These are phyloP conservation scores for Leccinum subspadiceum DNA, from an alignment of 1,284 basidiomycete genomes.

Conservation along the genomic window DNA sequence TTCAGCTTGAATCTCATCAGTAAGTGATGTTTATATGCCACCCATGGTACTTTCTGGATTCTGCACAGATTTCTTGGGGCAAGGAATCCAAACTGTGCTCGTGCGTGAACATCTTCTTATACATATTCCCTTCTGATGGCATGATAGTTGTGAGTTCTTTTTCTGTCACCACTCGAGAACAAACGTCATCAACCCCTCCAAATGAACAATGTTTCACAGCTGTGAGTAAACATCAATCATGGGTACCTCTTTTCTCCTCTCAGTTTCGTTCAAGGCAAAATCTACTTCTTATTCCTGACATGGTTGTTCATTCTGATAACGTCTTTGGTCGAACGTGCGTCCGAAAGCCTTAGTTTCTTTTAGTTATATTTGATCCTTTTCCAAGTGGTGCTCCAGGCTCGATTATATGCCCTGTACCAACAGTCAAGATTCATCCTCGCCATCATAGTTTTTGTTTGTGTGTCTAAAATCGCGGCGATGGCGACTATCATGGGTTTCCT, in stretches of 20 bases:
- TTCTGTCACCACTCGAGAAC: no score
- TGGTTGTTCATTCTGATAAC: conserved; percentile 1
- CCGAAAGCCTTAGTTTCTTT: background rate
- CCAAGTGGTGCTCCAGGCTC: conserved; percentile 17
- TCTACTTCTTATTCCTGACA: conserved; percentile 7
- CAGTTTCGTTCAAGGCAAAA: conserved; percentile 5
- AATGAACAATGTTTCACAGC: background rate
- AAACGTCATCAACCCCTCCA: background rate
- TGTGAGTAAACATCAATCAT: background rate
- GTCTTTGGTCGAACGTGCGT: conserved; percentile 17
- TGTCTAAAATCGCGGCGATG: conserved; percentile 11
- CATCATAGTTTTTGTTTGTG: conserved; percentile 10
- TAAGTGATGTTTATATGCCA: background rate
- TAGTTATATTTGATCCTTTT: background rate
- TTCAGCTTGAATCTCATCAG: background rate
- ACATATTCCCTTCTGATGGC: background rate
- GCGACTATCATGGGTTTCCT: conserved; percentile 3
- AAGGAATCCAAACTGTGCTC: background rate
- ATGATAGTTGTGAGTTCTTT: background rate
- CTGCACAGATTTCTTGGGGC: background rate
- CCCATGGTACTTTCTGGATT: background rate
- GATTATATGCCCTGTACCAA: conserved; percentile 18
- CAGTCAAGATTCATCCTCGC: conserved; percentile 10
- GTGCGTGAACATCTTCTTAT: background rate
- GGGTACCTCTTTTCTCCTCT: background rate